These are phyloP conservation scores for Naganishia albida DNA, from an alignment of 1,284 basidiomycete genomes.

Conservation along the genomic window DNA sequence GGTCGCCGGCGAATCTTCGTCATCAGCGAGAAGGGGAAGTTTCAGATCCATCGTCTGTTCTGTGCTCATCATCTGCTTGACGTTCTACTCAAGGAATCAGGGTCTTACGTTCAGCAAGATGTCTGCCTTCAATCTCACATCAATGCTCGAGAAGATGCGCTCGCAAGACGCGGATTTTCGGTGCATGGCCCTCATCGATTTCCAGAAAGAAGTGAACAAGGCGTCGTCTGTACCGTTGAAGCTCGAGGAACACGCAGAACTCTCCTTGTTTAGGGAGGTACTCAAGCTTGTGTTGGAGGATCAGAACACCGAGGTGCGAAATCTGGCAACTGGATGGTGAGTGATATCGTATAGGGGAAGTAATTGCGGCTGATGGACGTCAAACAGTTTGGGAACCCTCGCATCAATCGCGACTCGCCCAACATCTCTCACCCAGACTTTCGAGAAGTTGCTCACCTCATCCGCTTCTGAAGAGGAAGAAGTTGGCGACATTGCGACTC, in stretches of 20 bases:
- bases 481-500: constrained; percentile 79
- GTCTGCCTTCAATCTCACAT: constrained; percentile 17
- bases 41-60: neutral
- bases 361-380: neutral
- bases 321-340: constrained; percentile 91
- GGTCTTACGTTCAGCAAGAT: neutral
- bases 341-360: neutral
- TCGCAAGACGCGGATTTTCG: constrained; percentile 44
- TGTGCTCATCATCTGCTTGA: neutral
- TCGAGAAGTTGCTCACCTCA: constrained; percentile 62
- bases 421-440: constrained; percentile 83
- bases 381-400: constrained; percentile 44
- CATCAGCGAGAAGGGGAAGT: constrained; percentile 9
- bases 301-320: constrained; percentile 96
- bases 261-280: constrained; percentile 59
- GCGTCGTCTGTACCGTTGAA: constrained; percentile 49
- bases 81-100: neutral
- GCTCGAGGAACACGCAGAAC: constrained; percentile 79
- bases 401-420: constrained; percentile 57
- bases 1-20: constrained; percentile 19
- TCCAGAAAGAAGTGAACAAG: constrained; percentile 83
- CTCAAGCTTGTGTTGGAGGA: constrained; percentile 83
- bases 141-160: constrained; percentile 40
- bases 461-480: constrained; percentile 46
- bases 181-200: constrained; percentile 91